Evolutionary conservation across 257 asterid species (phyloP), one percentile per base, ranked within the genome.

Genomic region (Forsythia viridissima): DNA sequence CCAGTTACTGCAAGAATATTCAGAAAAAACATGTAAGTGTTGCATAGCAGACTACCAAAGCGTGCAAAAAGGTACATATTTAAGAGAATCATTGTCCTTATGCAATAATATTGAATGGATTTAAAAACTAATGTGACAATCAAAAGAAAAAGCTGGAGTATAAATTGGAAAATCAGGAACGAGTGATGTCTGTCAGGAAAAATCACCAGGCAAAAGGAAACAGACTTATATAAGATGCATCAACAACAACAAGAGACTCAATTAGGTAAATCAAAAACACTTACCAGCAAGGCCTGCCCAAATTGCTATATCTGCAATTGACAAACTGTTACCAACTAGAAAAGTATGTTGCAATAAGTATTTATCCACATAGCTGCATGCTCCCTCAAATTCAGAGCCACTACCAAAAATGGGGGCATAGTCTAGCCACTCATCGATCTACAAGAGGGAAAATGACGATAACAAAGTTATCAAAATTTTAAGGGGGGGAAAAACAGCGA

Each of bases 261-360:
- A 71, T 80, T 8, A 69, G 18, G 36, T 68, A 36, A 70, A 30
- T 21, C n/a, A 43, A 74, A 43, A 39, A 73, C 71, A 55, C 46
- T 80, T 85, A 93, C 99, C 97, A 51, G 97, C 96, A 80, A 95
- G 98, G 83, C 90, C 91, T 67, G 89, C 86, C 99, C 99, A 95
- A 76, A 95, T 82, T 38, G 97, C 90, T 24, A 92, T 86, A 86
- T 95, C 99, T 10, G 99, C 98, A 71, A 96, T 86, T 6, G 99
- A 91, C 74, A 96, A 74, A 59, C 81, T 76, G 81, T 86, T 77
- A 72, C 96, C 97, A 43, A 89, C 97, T 37, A 95, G 84, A 79
- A 93, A 88, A 8, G 98, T 93, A 44, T 73, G 81, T 36, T 86
- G 90, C 84, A 86, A 83, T 55, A 95, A 89, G 84, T 83, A 88